Evolutionary conservation across 352 stramenopile genomes (phyloP).

Genomic region (Detonula confervacea): DNA sequence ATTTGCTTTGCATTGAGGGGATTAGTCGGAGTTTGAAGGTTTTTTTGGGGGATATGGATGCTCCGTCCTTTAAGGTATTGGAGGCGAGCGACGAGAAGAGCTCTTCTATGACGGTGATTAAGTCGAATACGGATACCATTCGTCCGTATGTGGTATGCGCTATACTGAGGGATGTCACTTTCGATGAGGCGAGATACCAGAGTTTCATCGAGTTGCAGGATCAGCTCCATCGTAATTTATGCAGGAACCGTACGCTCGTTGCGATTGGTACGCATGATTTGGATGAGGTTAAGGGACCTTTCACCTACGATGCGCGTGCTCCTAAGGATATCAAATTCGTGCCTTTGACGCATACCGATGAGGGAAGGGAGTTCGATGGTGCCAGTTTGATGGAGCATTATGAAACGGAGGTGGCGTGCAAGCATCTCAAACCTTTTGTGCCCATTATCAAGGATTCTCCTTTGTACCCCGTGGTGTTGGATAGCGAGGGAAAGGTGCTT

Average conservation of each 20-base stretch:
- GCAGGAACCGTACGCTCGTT: slow-evolving; percentile 97
- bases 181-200: slow-evolving; percentile 95
- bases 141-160: slow-evolving; percentile 98
- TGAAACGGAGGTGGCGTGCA: slow-evolving; percentile 92
- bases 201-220: slow-evolving; percentile 99
- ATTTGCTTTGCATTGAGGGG: slow-evolving; percentile 99
- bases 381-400: slow-evolving; percentile 96
- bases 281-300: slow-evolving; percentile 94
- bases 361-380: slow-evolving; percentile 89
- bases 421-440: slow-evolving; percentile 99
- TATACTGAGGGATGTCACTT: slow-evolving; percentile 95
- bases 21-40: slow-evolving; percentile 95
- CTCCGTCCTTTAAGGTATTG: slow-evolving; percentile 88
- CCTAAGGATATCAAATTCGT: slow-evolving; percentile 96
- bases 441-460: slow-evolving; percentile 99
- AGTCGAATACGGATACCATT: slow-evolving; percentile 90
- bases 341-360: slow-evolving; percentile 89
- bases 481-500: slow-evolving; percentile 94
- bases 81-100: slow-evolving; percentile 35
- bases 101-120: slow-evolving; percentile 87
- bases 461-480: slow-evolving; percentile 97
- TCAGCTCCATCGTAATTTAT: slow-evolving; percentile 99
- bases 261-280: slow-evolving; percentile 99
- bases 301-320: slow-evolving; percentile 90
- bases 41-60: slow-evolving; percentile 95